phyloP scores from a whole-genome alignment of 116 monocot species.

The Phalaenopsis hybrid region DNA sequence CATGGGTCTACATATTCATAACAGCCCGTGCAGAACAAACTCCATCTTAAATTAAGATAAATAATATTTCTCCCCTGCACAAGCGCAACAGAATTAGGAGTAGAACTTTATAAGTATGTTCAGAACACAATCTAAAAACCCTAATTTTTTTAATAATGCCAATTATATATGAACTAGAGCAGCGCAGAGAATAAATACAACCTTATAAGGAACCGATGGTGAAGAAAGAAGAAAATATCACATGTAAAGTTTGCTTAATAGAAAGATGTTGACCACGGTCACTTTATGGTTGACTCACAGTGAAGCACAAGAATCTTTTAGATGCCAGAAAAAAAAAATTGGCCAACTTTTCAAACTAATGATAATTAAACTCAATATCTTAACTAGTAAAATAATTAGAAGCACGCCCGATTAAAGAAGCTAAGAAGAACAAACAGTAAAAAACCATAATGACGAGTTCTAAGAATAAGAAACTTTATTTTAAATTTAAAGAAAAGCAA shows the following conservation, averaged over 20 bases:
- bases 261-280: background rate
- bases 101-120: background rate
- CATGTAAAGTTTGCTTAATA: background rate
- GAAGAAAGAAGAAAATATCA: background rate
- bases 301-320: too few relatives aligned
- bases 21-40: background rate
- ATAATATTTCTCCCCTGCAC: too few relatives aligned
- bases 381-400: background rate
- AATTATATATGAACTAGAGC: background rate
- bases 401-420: background rate
- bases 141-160: background rate
- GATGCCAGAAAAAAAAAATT: background rate
- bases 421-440: background rate
- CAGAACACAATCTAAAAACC: background rate
- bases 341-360: background rate
- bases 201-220: background rate
- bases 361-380: background rate
- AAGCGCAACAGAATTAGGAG: background rate
- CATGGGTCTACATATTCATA: background rate
- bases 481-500: background rate
- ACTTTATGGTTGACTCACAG: background rate
- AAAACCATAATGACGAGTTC: background rate
- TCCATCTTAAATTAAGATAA: background rate
- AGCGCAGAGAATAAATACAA: background rate
- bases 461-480: background rate